Evolutionary conservation across 176 grass and related monocot genomes (phyloP).

Genomic region (Zea mays): Zm-B73-REFERENCE-NAM-5.0 NC_050103.1:134997501-134998000

Average conservation of each 20-base stretch:
- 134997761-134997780: slow-evolving; percentile 82
- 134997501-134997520: slow-evolving; percentile 83
- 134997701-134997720: background rate
- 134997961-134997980: slow-evolving; percentile 77
- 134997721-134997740: background rate
- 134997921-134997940: slow-evolving; percentile 55
- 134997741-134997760: slow-evolving; percentile 77
- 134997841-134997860: slow-evolving; percentile 67
- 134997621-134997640: slow-evolving; percentile 89
- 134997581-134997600: slow-evolving; percentile 78
- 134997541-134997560: slow-evolving; percentile 75
- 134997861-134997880: slow-evolving; percentile 68
- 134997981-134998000: slow-evolving; percentile 71
- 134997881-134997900: slow-evolving; percentile 60
- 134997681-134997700: background rate
- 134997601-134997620: slow-evolving; percentile 56
- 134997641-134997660: slow-evolving; percentile 96
- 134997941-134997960: slow-evolving; percentile 71
- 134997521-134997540: slow-evolving; percentile 90
- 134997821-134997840: slow-evolving; percentile 71
- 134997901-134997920: slow-evolving; percentile 84
- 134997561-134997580: slow-evolving; percentile 87
- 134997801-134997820: slow-evolving; percentile 70
- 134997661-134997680: background rate
- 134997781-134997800: slow-evolving; percentile 75